These are phyloP conservation scores for Dacryopinax spathularia DNA, from an alignment of 768 basidiomycete genomes.

Conservation along the genomic window DNA sequence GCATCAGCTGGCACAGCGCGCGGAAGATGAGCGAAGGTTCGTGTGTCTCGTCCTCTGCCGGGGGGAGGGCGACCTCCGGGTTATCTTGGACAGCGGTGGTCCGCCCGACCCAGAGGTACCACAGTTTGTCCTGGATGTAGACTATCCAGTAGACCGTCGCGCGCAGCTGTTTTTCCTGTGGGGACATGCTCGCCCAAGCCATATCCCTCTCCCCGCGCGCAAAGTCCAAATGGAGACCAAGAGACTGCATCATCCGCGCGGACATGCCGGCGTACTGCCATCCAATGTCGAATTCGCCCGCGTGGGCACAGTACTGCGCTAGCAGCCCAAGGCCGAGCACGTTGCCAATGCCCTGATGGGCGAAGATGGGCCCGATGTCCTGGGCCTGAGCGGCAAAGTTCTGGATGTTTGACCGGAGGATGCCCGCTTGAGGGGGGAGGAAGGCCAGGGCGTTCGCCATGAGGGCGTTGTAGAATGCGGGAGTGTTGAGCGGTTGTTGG, in stretches of 20 bases:
- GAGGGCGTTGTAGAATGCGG: not conserved
- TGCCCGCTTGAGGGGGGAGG: not conserved
- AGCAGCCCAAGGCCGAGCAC: not conserved
- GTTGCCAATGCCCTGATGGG: not conserved
- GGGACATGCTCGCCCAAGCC: not conserved
- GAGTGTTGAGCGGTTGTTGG: not conserved
- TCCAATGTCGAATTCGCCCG: not conserved
- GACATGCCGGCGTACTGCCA: not conserved
- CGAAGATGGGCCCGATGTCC: not conserved
- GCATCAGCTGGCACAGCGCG: not conserved
- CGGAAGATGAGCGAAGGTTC: not conserved
- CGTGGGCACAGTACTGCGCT: not conserved
- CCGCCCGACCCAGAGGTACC: slow-evolving; percentile 2
- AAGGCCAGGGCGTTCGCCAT: not conserved
- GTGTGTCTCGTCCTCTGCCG: not conserved
- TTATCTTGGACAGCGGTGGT: not conserved
- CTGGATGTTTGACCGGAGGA: not conserved
- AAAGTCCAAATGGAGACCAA: not conserved
- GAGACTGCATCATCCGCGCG: not conserved
- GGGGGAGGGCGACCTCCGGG: not conserved
- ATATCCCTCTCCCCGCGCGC: not conserved
- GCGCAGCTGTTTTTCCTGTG: not conserved
- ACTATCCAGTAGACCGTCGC: not conserved
- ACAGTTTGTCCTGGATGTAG: not conserved
- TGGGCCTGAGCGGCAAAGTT: not conserved